Base-by-base conservation (phyloP, 2,329 filamentous ascomycete species). In the Penicillium sp. region DNA sequence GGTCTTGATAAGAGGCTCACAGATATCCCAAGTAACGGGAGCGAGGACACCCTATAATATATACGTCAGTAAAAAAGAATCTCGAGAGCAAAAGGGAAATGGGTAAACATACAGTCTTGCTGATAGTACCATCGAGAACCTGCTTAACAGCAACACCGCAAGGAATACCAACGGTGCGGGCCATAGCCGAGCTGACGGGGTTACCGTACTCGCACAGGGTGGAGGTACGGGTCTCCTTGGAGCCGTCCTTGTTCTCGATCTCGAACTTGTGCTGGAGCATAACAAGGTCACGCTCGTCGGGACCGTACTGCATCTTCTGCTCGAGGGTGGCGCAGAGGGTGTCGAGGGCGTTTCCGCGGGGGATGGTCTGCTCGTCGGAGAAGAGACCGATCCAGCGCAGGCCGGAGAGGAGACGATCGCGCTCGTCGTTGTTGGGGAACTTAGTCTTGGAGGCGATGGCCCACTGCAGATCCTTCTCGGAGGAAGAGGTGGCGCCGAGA, bases 311-410 rank as follows among this genome's bases (percentile, higher is more conserved):
- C 90, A 96, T 95, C 86, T 95, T 96, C 81, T 90, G 79, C 81
- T 96, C 91, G 31, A 96, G 84, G 3, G 87, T 89, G 33, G 90
- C 91, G 79, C 92, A 96, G 39, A 96, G 85, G n/a, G 90, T 93
- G 75, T 96, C 92, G 25, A 96, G 84, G 4, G 91, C 89, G 79
- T 90, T 96, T 53, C 86, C 88, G 55, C 85, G 81, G 29, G 90
- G 87, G 6, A 78, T 88, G 70, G 88, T 91, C 72, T 84, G 78
- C 70, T 85, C 82, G 63, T 87, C 82, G 43, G 85, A 88, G 78
- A 91, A 88, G 60, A 87, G 72, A 31, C 83, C 83, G 53, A 80
- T 81, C 90, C 90, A 94, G 64, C 84, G 82, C 36, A 94, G 82
- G 56, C 90, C 90, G 48, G 80, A 79, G 49, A 94, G 72, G 69